phyloP scores from a whole-genome alignment of 2,329 filamentous ascomycete species.

The Paraphoma sp. region DNA sequence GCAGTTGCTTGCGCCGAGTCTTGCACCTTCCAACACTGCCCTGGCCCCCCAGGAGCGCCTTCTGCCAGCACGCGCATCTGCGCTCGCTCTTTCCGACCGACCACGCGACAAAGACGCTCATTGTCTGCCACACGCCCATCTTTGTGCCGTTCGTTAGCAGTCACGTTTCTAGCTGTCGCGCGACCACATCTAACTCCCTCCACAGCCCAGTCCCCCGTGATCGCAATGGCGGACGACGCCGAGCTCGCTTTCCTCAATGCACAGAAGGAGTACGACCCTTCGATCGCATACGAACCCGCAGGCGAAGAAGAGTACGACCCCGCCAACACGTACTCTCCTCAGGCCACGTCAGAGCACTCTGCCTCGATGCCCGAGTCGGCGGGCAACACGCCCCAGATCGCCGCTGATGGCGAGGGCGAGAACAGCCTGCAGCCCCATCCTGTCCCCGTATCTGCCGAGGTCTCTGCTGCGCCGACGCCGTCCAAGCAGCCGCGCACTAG shows the following conservation, averaged over 20 bases:
- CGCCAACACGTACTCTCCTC: conserved; percentile 29
- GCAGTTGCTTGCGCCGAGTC: not conserved
- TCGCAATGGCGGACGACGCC: conserved; percentile 59
- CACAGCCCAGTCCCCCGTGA: conserved; percentile 5
- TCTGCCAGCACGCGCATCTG: conserved; percentile 11
- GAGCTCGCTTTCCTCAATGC: conserved; percentile 61
- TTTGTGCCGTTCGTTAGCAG: conserved; percentile 15
- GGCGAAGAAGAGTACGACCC: conserved; percentile 52
- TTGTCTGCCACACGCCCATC: conserved; percentile 20
- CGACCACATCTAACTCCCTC: conserved; percentile 16
- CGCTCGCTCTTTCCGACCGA: conserved; percentile 12
- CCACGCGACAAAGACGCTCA: conserved; percentile 33
- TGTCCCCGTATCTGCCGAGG: conserved; percentile 24
- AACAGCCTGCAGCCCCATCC: conserved; percentile 31
- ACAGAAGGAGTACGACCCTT: conserved; percentile 53
- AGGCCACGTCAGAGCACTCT: conserved; percentile 30
- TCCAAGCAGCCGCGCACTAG: conserved; percentile 59
- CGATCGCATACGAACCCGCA: conserved; percentile 45
- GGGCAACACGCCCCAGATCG: conserved; percentile 31
- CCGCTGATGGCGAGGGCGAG: conserved; percentile 25
- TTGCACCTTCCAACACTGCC: conserved; percentile 3
- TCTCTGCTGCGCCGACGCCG: conserved; percentile 36
- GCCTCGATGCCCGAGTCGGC: conserved; percentile 37
- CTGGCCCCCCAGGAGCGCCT: conserved; percentile 4
- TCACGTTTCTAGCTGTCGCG: conserved; percentile 9